Base-by-base conservation (phyloP, 2,329 filamentous ascomycete genomes). In the Penicillium vulpinum region DNA sequence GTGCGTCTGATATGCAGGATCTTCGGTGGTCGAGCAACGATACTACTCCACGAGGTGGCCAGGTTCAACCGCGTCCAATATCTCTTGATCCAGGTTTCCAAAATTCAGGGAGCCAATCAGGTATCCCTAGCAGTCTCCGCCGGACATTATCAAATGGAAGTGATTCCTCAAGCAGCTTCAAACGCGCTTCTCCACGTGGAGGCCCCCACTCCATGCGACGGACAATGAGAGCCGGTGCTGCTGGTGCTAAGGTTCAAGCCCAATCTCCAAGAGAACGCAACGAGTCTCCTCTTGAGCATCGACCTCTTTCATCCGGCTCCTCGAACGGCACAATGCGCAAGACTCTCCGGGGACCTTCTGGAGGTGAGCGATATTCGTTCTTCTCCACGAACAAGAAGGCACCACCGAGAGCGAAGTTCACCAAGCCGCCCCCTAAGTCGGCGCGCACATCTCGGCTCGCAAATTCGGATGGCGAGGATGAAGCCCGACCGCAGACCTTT, bases 151-250 rank as follows among this genome's bases (percentile, higher is more conserved):
- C 87, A 0, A 85, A 86, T 62, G 87, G 83, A 28, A 91, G 88
- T 66, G 87, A 90, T 64, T 80, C 78, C 3, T 76, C 77, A 43
- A 96, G 90, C 75, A 96, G 91, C 70, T 96, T 96, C 77, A 88
- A 85, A 68, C 87, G 90, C 28, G 76, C 81, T 36, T 70, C 77
- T 50, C 70, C 73, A 6, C 74, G 75, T 39, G 74, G 80, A 41
- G 80, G 80, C 0, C 68, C 75, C 24, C 83, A 85, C 51, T 82
- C 78, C 1, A 90, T 96, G 80, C 87, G 87, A 56, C 83, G 80
- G 50, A 91, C 89, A 2, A 90, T 96, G 89, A 83, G 92, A 57
- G 76, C 75, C 26, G 70, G 74, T 26, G 70, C 78, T 21, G 71
- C 75, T 16, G 63, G 70, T 9, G 71, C 73, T 22, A 28, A 43